Evolutionary conservation across 116 monocot species (phyloP).

Genomic region (Cymodocea nodosa): DNA sequence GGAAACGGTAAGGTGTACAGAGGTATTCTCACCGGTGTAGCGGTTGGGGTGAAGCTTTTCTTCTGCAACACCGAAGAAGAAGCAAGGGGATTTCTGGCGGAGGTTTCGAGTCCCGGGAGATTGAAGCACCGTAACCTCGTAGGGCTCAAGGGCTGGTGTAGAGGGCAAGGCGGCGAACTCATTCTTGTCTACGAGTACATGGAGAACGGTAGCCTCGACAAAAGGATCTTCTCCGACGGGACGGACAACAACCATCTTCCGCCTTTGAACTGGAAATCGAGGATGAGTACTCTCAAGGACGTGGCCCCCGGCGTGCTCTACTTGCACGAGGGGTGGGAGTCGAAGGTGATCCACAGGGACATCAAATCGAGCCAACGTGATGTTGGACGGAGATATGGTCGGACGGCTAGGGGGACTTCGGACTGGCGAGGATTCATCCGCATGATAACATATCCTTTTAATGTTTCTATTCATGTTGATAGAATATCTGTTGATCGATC

Average conservation of each 20-base stretch:
- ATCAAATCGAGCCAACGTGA: constrained; percentile 20
- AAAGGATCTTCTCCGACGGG: constrained; percentile 3
- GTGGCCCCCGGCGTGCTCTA: constrained; percentile 19
- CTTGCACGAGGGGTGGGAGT: constrained; percentile 24
- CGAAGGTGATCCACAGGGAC: constrained; percentile 17
- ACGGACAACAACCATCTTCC: too few relatives aligned
- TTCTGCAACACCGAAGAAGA: constrained; percentile 1
- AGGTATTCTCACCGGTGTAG: neutral
- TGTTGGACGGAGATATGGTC: constrained; percentile 18
- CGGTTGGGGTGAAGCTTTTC: constrained; percentile 17
- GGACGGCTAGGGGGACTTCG: constrained; percentile 21
- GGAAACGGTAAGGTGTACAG: constrained; percentile 19
- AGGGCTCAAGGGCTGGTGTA: constrained; percentile 12
- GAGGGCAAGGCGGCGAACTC: constrained; percentile 7
- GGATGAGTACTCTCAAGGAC: constrained; percentile 13
- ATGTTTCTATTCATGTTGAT: too few relatives aligned
- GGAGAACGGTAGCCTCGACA: constrained; percentile 22
- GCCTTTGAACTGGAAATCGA: constrained; percentile 9
- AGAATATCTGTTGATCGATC: too few relatives aligned
- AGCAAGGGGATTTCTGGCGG: constrained; percentile 7
- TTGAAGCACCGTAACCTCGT: constrained; percentile 17
- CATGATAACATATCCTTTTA: too few relatives aligned
- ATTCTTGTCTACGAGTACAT: constrained; percentile 29
- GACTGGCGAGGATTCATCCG: constrained; percentile 9
- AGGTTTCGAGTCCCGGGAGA: constrained; percentile 12